These are phyloP conservation scores for Cyclostephanos invisitatus DNA, from an alignment of 108 stramenopile genomes.

Conservation along the genomic window DNA sequence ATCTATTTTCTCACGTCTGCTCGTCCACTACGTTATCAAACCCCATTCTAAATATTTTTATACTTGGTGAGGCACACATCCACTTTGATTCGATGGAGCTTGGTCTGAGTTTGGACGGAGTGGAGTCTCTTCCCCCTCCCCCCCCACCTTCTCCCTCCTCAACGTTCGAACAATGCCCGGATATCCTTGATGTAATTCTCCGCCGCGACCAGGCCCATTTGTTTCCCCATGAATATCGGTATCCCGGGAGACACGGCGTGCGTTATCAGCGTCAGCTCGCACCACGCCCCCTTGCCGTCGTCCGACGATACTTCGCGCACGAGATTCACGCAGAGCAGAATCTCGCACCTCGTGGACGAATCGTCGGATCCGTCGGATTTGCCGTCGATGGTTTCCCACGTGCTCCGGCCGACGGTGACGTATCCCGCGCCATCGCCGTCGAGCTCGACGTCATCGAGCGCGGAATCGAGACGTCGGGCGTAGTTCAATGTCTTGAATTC, in stretches of 20 bases:
- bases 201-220: conserved; percentile 53
- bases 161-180: conserved; percentile 46
- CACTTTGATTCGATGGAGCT: no score
- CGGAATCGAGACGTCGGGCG: conserved; percentile 39
- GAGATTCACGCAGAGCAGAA: conserved; percentile 58
- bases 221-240: conserved; percentile 58
- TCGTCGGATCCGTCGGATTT: conserved; percentile 23
- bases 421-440: conserved; percentile 35
- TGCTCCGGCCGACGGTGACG: conserved; percentile 60
- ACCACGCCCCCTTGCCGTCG: conserved; percentile 20
- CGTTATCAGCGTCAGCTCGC: conserved; percentile 61
- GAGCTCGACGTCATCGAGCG: conserved; percentile 26
- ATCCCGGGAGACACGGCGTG: conserved; percentile 60
- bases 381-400: conserved; percentile 52
- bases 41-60: no score
- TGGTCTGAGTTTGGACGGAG: no score
- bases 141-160: neutral
- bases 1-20: no score
- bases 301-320: conserved; percentile 45
- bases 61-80: no score
- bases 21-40: no score
- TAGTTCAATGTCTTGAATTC: conserved; percentile 58
- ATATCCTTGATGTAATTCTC: conserved; percentile 63
- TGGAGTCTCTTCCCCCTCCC: no score
- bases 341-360: conserved; percentile 55